Conservation (phyloP, 2,329 filamentous ascomycete species). For the Arthrinium puccinioides region DNA sequence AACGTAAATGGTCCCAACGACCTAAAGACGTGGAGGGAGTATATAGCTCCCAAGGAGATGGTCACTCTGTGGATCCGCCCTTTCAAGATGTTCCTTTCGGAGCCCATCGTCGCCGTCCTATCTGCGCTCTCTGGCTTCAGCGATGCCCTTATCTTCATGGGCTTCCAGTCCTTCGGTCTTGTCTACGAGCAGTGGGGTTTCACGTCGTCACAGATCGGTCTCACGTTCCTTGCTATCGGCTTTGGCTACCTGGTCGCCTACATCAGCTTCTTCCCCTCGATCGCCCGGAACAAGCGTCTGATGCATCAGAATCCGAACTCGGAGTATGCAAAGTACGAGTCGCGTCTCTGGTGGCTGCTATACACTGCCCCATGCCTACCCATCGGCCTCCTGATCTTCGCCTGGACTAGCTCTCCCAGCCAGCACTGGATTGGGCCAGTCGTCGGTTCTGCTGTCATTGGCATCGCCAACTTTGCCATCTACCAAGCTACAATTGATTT, state of each 20-base stretch:
- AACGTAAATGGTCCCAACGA: conserved; percentile 41
- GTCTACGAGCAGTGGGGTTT: conserved; percentile 57
- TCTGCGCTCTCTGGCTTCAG: conserved; percentile 55
- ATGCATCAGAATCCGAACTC: conserved; percentile 32
- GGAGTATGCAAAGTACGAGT: conserved; percentile 55
- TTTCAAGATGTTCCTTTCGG: conserved; percentile 55
- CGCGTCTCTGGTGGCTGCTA: conserved; percentile 52
- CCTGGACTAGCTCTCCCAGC: conserved; percentile 47
- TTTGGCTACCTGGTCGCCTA: conserved; percentile 53
- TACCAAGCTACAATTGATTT: conserved; percentile 64
- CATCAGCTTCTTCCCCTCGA: conserved; percentile 47
- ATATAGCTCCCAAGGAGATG: conserved; percentile 33
- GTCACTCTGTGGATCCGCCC: conserved; percentile 48
- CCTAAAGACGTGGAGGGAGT: conserved; percentile 25
- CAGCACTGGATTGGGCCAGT: conserved; percentile 56
- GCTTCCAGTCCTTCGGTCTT: conserved; percentile 53
- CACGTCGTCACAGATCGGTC: conserved; percentile 23
- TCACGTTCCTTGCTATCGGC: conserved; percentile 37
- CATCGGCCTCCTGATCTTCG: conserved; percentile 56
- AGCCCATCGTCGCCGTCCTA: conserved; percentile 53
- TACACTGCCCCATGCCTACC: conserved; percentile 52
- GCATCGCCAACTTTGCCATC: conserved; percentile 55
- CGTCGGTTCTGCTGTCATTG: conserved; percentile 52
- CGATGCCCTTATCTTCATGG: conserved; percentile 60
- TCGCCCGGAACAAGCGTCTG: conserved; percentile 25